phyloP scores from a whole-genome alignment of 306 rosid species.

The Datisca glomerata region DNA sequence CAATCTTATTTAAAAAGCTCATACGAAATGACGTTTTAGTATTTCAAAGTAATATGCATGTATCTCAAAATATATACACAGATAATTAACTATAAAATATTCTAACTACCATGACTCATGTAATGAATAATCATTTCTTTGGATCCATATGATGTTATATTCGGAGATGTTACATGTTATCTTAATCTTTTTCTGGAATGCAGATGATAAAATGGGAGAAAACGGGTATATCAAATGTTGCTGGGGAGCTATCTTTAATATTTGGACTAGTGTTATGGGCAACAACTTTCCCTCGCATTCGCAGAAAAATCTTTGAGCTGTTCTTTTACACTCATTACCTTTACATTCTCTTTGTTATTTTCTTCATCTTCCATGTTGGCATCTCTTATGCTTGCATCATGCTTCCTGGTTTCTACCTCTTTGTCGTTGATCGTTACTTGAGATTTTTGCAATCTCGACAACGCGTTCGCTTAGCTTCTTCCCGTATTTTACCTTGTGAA shows the following conservation, averaged over 20 bases:
- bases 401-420: conserved; percentile 81
- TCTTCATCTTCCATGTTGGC: conserved; percentile 68
- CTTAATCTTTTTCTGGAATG: conserved; percentile 3
- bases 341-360: conserved; percentile 47
- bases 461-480: conserved; percentile 29
- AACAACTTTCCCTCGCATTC: conserved; percentile 38
- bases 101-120: too few species aligned
- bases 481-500: conserved; percentile 50
- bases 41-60: too few species aligned
- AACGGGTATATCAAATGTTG: conserved; percentile 35
- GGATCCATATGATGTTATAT: too few species aligned
- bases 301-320: conserved; percentile 54
- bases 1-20: too few species aligned
- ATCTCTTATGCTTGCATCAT: conserved; percentile 26
- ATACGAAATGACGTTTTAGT: too few species aligned
- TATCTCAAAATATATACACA: too few species aligned
- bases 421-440: conserved; percentile 57
- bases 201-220: conserved; percentile 59
- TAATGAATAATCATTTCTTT: too few species aligned
- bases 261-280: conserved; percentile 50
- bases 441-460: conserved; percentile 53
- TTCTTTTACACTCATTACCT: conserved; percentile 69
- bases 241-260: conserved; percentile 59
- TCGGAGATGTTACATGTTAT: too few species aligned
- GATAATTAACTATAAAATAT: too few species aligned